Evolutionary conservation across 2,329 filamentous ascomycete species (phyloP).

Genomic region (Aspergillus ustus): DNA sequence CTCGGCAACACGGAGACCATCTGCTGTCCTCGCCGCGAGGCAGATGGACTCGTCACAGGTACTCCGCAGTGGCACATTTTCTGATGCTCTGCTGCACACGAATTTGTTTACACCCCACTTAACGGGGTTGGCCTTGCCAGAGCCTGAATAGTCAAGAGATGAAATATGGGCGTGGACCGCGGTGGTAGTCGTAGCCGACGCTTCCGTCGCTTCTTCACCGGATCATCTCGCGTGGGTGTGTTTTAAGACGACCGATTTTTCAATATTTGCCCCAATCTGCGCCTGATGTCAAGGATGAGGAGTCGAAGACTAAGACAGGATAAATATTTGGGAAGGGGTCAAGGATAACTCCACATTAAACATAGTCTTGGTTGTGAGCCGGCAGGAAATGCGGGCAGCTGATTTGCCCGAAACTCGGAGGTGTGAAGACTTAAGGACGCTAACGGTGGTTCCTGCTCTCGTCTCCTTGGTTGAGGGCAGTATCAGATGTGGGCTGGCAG

Average conservation of each 20-base stretch:
- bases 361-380: not conserved
- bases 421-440: not conserved
- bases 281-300: constrained; percentile 1
- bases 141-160: not conserved
- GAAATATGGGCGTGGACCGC: not conserved
- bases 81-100: not conserved
- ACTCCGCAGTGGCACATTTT: constrained; percentile 14
- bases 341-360: constrained; percentile 1
- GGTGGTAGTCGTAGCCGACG: constrained; percentile 21
- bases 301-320: not conserved
- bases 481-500: constrained; percentile 7
- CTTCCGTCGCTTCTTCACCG: constrained; percentile 17
- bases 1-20: constrained; percentile 14
- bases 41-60: constrained; percentile 22
- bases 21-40: constrained; percentile 12
- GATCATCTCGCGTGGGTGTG: not conserved
- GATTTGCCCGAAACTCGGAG: not conserved
- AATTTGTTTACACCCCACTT: constrained; percentile 11
- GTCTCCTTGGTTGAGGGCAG: constrained; percentile 7
- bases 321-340: not conserved
- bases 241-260: constrained; percentile 1
- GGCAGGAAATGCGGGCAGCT: not conserved
- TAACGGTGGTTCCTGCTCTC: constrained; percentile 13
- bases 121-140: not conserved
- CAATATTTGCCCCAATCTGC: constrained; percentile 7